Conservation (phyloP, 345 rosid genomes). For the Salix suchowensis region DNA sequence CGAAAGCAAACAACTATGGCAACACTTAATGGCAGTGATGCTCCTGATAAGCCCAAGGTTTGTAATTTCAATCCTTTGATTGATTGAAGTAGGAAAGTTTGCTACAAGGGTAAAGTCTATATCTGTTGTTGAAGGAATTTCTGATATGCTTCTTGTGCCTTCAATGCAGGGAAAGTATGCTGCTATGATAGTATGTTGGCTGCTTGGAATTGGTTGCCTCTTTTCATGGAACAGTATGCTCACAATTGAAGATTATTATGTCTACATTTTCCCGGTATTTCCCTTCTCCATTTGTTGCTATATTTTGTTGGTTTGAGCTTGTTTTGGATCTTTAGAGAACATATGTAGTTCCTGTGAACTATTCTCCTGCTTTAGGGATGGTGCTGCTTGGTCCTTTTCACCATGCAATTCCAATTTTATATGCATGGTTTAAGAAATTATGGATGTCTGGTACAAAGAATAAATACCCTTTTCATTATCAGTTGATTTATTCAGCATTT, state of each 20-base stretch:
- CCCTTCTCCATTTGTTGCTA: not conserved
- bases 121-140: not conserved
- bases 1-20: conserved; percentile 18
- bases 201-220: conserved; percentile 77
- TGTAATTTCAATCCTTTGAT: conserved; percentile 6
- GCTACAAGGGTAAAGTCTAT: not conserved
- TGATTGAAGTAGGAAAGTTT: not conserved
- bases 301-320: not conserved
- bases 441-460: not conserved
- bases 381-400: not conserved
- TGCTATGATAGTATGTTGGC: conserved; percentile 70
- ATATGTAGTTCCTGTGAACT: no score
- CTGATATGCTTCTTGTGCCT: not conserved
- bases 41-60: conserved; percentile 35
- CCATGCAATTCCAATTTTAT: not conserved
- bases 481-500: not conserved
- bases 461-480: not conserved
- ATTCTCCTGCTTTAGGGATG: not conserved
- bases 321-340: not conserved
- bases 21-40: not conserved
- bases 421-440: not conserved
- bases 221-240: conserved; percentile 85
- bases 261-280: conserved; percentile 57
- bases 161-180: conserved; percentile 49
- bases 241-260: conserved; percentile 68